Percentiles rank a stretch among this genome's conserved stretches.
phyloP scores from a whole-genome alignment of 2,329 filamentous ascomycete species.

The Ophiostoma montium region DNA sequence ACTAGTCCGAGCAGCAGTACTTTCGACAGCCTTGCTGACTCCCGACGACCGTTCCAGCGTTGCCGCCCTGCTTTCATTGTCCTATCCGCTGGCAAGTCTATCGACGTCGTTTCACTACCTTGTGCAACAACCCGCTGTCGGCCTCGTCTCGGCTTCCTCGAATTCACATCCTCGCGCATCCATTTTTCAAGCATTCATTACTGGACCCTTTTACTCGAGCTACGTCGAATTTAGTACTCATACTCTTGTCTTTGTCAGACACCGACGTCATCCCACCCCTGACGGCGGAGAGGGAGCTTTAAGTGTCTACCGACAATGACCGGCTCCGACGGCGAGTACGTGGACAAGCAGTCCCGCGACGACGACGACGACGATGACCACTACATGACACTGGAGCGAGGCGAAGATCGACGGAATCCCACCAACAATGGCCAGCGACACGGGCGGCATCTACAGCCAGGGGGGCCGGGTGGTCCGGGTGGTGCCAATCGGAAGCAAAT shows the following conservation, averaged over 20 bases:
- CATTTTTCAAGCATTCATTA: too few species aligned
- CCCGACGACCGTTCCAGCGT: neutral
- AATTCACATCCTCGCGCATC: too few species aligned
- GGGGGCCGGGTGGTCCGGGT: neutral
- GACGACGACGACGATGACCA: slow-evolving; percentile 48
- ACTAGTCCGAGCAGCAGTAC: neutral
- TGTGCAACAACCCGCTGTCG: too few species aligned
- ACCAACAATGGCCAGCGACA: slow-evolving; percentile 13
- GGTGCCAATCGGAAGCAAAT: neutral
- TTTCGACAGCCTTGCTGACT: neutral
- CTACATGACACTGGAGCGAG: slow-evolving; percentile 23
- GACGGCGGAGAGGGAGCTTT: neutral
- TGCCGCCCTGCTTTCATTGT: neutral
- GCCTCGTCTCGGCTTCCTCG: too few species aligned
- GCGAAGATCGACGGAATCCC: slow-evolving; percentile 8
- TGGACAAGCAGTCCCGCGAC: slow-evolving; percentile 39
- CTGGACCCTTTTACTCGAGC: too few species aligned
- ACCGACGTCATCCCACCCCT: neutral
- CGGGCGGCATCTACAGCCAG: slow-evolving; percentile 15
- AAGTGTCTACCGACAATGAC: slow-evolving; percentile 35
- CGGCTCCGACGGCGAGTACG: slow-evolving; percentile 59
- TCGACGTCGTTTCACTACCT: too few species aligned
- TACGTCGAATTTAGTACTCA: neutral
- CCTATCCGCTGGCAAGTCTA: too few species aligned
- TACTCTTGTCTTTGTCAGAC: neutral